These are phyloP conservation scores for Chloranthus sessilifolius DNA, from an alignment of 164 flowering plant genomes.

Conservation along the genomic window DNA sequence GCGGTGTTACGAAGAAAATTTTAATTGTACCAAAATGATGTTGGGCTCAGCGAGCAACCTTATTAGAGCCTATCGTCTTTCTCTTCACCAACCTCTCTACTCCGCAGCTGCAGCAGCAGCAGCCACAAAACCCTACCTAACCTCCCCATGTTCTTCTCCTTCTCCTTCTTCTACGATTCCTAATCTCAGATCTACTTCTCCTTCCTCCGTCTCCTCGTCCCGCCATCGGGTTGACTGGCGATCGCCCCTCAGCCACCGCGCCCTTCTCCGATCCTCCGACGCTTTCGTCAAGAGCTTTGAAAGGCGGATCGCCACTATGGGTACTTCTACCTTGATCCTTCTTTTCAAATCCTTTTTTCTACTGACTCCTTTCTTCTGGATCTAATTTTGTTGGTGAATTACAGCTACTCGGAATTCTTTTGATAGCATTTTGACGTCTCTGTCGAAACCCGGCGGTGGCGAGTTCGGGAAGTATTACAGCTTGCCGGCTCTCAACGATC, in stretches of 20 bases:
- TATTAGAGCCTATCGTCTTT: neutral
- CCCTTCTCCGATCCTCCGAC: slow-evolving; percentile 46
- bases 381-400: neutral
- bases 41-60: neutral
- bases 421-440: slow-evolving; percentile 22
- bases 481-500: slow-evolving; percentile 81
- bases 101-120: neutral
- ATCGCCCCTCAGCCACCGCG: slow-evolving; percentile 37
- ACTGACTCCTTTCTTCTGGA: no score
- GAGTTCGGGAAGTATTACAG: slow-evolving; percentile 85
- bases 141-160: neutral
- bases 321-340: slow-evolving; percentile 22
- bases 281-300: slow-evolving; percentile 46
- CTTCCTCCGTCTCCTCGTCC: neutral
- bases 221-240: slow-evolving; percentile 24
- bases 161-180: neutral
- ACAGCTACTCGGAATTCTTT: slow-evolving; percentile 21
- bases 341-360: neutral
- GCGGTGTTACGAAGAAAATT: no score
- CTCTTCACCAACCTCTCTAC: neutral
- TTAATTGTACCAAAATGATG: no score
- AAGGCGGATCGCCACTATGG: slow-evolving; percentile 65
- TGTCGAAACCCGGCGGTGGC: slow-evolving; percentile 49
- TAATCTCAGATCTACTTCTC: slow-evolving; percentile 3
- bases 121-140: slow-evolving; percentile 1